Evolutionary conservation across 139 green algal species (phyloP), one percentile per base, ranked within the genome.

Genomic region (Desmodesmus armatus): DNA sequence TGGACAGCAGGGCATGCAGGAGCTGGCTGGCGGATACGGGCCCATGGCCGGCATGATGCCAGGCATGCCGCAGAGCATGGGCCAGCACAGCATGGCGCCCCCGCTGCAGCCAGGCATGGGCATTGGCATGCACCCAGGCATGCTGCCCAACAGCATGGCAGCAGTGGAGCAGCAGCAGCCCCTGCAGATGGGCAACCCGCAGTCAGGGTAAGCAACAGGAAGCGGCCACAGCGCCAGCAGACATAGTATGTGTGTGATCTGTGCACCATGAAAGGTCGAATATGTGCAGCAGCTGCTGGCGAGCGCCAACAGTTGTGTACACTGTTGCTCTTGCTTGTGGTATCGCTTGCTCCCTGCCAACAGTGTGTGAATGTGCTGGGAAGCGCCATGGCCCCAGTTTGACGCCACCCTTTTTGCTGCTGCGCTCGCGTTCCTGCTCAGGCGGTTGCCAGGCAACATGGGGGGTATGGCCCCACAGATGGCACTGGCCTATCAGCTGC

Each of bases 401-500:
- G n/a, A n/a, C n/a, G n/a, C n/a, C n/a, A n/a, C n/a, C n/a, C n/a
- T n/a, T n/a, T n/a, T n/a, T n/a, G n/a, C n/a, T n/a, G n/a, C n/a
- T n/a, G n/a, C n/a, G n/a, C n/a, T n/a, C n/a, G n/a, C n/a, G 5
- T 41, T 75, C 37, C 9, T 41, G 25, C 63, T 62, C 17, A 37
- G 78, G 62, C 66, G 78, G 15, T 41, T 84, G 27, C 62, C 75
- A n/a, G 75, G 41, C 51, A 35, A 19, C 33, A 82, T 76, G 67
- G 67, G 7, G 7, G 67, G 67, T n/a, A 76, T 82, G 78, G 62
- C 80, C 5, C 80, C 80, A 3, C 80, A 86, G 33, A 80, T 86
- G 80, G 80, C 80, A 13, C 39, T 86, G 33, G 80, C 80, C 3
- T 86, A 86, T 47, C 80, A 86, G 69, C 69, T 86, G 17, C 37